Percentiles rank a stretch among this genome's conserved stretches.
These are phyloP conservation scores for Suillus luteus DNA, from an alignment of 768 basidiomycete species.

Conservation along the genomic window DNA sequence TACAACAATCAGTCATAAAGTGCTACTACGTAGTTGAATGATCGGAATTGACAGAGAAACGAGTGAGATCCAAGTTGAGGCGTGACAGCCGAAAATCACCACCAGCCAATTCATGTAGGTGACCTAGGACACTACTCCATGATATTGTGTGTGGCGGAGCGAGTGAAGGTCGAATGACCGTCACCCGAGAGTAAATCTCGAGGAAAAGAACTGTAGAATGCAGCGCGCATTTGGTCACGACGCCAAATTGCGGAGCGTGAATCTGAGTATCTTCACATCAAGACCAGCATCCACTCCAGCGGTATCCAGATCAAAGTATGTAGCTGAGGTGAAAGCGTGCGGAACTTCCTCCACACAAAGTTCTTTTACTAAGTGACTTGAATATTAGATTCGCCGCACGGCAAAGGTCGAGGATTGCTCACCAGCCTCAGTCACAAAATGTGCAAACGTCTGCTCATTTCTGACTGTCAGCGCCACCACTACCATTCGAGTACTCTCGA, in stretches of 20 bases:
- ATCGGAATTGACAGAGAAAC: not conserved
- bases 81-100: not conserved
- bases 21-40: not conserved
- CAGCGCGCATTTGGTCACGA: not conserved
- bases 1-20: not conserved
- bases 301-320: constrained; percentile 27
- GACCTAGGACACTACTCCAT: not conserved
- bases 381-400: constrained; percentile 7
- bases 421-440: constrained; percentile 45
- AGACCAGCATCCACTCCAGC: constrained; percentile 34
- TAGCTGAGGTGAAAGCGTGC: constrained; percentile 12
- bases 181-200: not conserved
- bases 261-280: constrained; percentile 48
- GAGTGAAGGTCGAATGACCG: not conserved
- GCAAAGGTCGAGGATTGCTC: constrained; percentile 10
- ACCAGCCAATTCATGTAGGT: not conserved
- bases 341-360: constrained; percentile 33
- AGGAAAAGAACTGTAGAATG: not conserved
- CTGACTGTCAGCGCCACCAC: constrained; percentile 50
- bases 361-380: constrained; percentile 19
- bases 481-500: constrained; percentile 19
- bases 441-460: constrained; percentile 52
- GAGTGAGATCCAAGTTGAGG: not conserved
- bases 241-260: constrained; percentile 24
- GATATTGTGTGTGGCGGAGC: not conserved